Conservation (phyloP, 257 asterid species). For the Euphrasia confusa region DNA sequence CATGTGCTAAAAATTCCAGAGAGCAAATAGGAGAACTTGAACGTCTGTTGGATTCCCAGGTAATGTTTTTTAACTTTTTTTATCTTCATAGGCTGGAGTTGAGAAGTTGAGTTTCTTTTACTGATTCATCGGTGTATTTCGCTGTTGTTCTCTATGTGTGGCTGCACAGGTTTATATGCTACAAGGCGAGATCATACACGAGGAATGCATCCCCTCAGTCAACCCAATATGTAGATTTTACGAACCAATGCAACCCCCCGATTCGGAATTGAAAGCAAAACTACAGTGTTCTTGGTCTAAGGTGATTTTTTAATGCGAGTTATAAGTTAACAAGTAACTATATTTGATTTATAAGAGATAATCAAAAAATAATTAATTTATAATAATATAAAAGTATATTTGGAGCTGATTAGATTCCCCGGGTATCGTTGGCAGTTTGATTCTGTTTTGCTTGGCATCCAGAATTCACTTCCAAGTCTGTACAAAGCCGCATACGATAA, state of each 20-base stretch:
- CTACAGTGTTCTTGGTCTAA: conserved; percentile 44
- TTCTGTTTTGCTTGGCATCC: conserved; percentile 43
- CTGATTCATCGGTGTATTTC: conserved; percentile 8
- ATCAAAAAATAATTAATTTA: background rate
- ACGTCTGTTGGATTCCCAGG: conserved; percentile 76
- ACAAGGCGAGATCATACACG: conserved; percentile 37
- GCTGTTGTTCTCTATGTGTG: background rate
- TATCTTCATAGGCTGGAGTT: conserved; percentile 4
- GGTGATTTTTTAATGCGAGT: conserved; percentile 33
- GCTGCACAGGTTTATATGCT: conserved; percentile 48
- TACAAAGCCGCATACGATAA: conserved; percentile 31
- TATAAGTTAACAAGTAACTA: conserved; percentile 1
- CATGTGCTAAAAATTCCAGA: conserved; percentile 37
- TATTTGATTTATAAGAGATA: background rate
- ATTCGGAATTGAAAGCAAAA: conserved; percentile 42
- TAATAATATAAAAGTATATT: conserved; percentile 3
- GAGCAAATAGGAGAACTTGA: conserved; percentile 63
- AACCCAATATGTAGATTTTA: conserved; percentile 48
- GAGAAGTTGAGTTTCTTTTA: conserved; percentile 7
- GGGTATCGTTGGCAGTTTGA: conserved; percentile 42
- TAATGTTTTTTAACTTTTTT: conserved; percentile 16
- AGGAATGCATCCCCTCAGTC: conserved; percentile 36
- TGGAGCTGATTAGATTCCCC: conserved; percentile 16
- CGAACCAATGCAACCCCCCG: conserved; percentile 39
- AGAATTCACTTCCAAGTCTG: conserved; percentile 30